phyloP scores from a whole-genome alignment of 2,329 filamentous ascomycete species.

The Diplodia mutila region DNA sequence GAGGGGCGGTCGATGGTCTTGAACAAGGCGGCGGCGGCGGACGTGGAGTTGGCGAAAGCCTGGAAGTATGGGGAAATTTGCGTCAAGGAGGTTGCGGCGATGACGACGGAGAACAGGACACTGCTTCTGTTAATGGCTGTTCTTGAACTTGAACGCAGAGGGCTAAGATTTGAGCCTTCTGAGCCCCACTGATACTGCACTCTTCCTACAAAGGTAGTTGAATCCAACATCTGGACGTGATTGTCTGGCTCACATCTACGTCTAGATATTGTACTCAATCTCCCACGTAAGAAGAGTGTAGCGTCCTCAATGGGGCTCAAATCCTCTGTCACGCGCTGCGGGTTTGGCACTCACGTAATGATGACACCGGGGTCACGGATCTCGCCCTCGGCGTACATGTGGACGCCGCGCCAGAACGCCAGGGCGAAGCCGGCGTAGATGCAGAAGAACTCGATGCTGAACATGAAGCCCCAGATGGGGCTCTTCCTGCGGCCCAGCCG shows the following conservation, averaged over 20 bases:
- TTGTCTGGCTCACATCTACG: too few relatives aligned
- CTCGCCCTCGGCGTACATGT: conserved; percentile 39
- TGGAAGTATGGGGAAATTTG: conserved; percentile 25
- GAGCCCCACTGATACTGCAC: too few relatives aligned
- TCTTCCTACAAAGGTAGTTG: too few relatives aligned
- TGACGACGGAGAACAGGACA: conserved; percentile 41
- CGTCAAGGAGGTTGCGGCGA: conserved; percentile 30
- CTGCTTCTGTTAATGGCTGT: conserved; percentile 29
- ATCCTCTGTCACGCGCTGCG: too few relatives aligned
- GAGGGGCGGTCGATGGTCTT: conserved; percentile 27
- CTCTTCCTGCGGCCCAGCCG: conserved; percentile 51
- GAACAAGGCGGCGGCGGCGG: conserved; percentile 41
- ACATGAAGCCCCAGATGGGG: conserved; percentile 48
- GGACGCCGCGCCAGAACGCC: conserved; percentile 44
- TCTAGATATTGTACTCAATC: too few relatives aligned
- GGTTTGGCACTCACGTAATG: conserved; percentile 34
- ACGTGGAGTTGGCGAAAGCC: conserved; percentile 37
- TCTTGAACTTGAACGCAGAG: too few relatives aligned
- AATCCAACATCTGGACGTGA: too few relatives aligned
- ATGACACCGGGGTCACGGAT: conserved; percentile 40
- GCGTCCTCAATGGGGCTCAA: too few relatives aligned
- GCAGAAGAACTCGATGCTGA: conserved; percentile 49
- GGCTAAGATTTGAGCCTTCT: too few relatives aligned
- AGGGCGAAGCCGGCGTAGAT: conserved; percentile 45
- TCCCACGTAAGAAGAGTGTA: neutral